A percentile compares a stretch with the other conserved stretches of the same genome.
Conservation (phyloP, 257 asterid genomes). For the Misopates orontium region DNA sequence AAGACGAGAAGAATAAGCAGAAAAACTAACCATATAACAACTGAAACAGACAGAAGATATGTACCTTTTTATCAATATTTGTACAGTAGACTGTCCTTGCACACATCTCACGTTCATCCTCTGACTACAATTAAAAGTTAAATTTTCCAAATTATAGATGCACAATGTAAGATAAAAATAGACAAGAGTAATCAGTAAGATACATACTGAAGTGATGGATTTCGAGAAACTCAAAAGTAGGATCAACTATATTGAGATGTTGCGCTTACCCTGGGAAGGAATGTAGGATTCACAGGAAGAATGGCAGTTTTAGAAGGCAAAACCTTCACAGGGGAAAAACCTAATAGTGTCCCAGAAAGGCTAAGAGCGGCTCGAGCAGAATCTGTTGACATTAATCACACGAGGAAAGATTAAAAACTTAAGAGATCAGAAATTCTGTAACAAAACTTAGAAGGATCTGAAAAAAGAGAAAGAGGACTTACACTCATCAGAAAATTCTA, state of each 20-base stretch:
- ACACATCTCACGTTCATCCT: conserved; percentile 97
- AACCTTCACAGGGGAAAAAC: conserved; percentile 80
- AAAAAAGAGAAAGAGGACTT: conserved; percentile 29
- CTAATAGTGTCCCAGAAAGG: conserved; percentile 71
- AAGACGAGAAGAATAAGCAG: background rate
- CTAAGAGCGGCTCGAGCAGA: conserved; percentile 74
- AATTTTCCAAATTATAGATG: background rate
- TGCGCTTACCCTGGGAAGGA: conserved; percentile 80
- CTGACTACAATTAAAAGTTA: conserved; percentile 51
- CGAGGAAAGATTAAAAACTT: background rate
- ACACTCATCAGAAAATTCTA: conserved; percentile 92
- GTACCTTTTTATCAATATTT: conserved; percentile 87
- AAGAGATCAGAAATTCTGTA: conserved; percentile 14
- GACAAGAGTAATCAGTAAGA: no score
- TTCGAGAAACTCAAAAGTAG: background rate
- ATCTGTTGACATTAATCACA: conserved; percentile 47
- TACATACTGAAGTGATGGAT: no score
- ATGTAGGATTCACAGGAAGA: conserved; percentile 93
- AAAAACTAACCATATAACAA: background rate
- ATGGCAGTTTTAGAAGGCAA: conserved; percentile 96
- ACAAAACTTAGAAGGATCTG: background rate
- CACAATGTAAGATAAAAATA: no score
- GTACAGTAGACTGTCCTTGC: conserved; percentile 97
- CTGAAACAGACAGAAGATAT: background rate
- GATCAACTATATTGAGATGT: conserved; percentile 5